phyloP scores from a whole-genome alignment of 805 yeast species.

The Phaffomyces opuntiae region DNA sequence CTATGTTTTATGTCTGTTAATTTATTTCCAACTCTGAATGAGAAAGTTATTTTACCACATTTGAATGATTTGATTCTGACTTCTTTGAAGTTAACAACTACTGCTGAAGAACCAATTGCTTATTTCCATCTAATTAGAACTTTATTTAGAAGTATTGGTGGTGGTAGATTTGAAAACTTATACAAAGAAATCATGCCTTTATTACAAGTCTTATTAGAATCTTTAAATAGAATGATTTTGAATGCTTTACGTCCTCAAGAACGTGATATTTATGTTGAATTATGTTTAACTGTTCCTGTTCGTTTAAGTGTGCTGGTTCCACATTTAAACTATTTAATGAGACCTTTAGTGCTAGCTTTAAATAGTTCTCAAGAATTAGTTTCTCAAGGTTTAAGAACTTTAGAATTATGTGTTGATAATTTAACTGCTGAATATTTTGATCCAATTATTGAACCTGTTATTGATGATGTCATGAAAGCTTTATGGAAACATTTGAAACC shows the following conservation, averaged over 20 bases:
- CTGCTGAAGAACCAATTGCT: conserved; percentile 84
- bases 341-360: conserved; percentile 85
- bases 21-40: conserved; percentile 81
- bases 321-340: conserved; percentile 78
- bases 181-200: conserved; percentile 92
- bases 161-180: conserved; percentile 89
- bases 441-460: conserved; percentile 93
- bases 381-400: conserved; percentile 88
- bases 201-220: conserved; percentile 77
- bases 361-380: conserved; percentile 88
- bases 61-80: conserved; percentile 75
- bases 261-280: conserved; percentile 88
- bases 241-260: conserved; percentile 86
- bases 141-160: conserved; percentile 89
- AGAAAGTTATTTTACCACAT: conserved; percentile 82
- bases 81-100: conserved; percentile 71
- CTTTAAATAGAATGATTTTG: conserved; percentile 73
- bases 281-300: conserved; percentile 94
- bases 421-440: conserved; percentile 94
- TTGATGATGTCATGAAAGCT: conserved; percentile 90
- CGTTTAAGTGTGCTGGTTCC: conserved; percentile 91
- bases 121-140: conserved; percentile 86
- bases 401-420: conserved; percentile 94
- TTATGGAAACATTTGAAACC: conserved; percentile 89
- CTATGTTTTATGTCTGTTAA: conserved; percentile 94